A percentile compares a stretch with the other conserved stretches of the same genome.
Evolutionary conservation across 345 rosid genomes (phyloP).

Genomic region (Arabis hirsuta): DNA sequence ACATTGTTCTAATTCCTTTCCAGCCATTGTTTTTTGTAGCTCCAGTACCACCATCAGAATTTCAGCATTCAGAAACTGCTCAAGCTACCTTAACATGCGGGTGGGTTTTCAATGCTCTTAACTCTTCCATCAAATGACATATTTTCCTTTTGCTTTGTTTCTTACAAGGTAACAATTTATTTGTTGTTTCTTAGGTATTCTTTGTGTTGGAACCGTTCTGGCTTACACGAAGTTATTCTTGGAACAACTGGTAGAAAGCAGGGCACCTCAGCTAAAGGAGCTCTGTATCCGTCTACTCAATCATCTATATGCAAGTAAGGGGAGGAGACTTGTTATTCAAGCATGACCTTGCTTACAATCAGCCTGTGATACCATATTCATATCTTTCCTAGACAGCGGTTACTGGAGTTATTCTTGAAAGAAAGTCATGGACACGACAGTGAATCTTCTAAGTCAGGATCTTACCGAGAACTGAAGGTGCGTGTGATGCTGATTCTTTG

Average conservation of each 20-base stretch:
- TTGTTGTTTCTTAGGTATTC: constrained; percentile 64
- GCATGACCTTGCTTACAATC: neutral
- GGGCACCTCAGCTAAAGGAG: constrained; percentile 90
- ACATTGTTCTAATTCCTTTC: constrained; percentile 36
- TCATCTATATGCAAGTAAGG: constrained; percentile 91
- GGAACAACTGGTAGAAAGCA: constrained; percentile 97
- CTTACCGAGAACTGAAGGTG: constrained; percentile 87
- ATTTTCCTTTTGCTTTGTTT: constrained; percentile 20
- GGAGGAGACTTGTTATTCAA: constrained; percentile 14
- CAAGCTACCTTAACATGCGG: constrained; percentile 88
- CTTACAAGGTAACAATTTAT: constrained; percentile 2
- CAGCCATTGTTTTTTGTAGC: constrained; percentile 79
- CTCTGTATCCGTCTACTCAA: constrained; percentile 72
- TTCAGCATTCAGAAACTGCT: constrained; percentile 89
- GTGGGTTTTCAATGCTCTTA: constrained; percentile 44
- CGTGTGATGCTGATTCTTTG: constrained; percentile 35
- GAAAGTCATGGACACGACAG: constrained; percentile 38
- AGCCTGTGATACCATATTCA: constrained; percentile 3
- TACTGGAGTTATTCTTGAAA: constrained; percentile 62
- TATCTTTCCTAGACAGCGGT: constrained; percentile 52
- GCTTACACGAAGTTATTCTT: constrained; percentile 88
- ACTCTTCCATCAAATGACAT: constrained; percentile 25
- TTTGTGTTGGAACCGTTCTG: constrained; percentile 84
- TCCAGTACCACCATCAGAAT: constrained; percentile 71
- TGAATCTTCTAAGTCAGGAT: constrained; percentile 34